Conservation (phyloP, 495 filamentous ascomycete species). For the Annulohypoxylon maeteangense region DNA sequence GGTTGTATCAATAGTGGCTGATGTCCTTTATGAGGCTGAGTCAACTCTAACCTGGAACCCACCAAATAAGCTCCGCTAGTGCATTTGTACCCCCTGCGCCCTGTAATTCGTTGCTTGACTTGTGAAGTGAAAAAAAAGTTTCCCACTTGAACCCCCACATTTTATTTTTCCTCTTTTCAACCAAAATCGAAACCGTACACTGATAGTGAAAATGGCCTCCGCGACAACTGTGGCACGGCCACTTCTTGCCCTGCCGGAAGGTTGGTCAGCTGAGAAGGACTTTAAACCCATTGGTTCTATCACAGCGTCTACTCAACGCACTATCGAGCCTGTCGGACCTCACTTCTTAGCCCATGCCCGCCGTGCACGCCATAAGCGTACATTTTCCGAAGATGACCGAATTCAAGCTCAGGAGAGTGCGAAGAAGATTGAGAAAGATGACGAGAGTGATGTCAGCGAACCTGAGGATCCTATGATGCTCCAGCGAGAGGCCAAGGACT, state of each 20-base stretch:
- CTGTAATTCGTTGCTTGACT: neutral
- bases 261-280: constrained; percentile 89
- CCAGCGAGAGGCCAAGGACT: constrained; percentile 94
- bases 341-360: constrained; percentile 98
- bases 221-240: constrained; percentile 57
- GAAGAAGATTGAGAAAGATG: constrained; percentile 94
- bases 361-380: constrained; percentile 93
- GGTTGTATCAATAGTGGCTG: neutral
- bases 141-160: constrained; percentile 31
- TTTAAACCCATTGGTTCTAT: constrained; percentile 82
- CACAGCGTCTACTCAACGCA: constrained; percentile 74
- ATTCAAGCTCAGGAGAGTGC: constrained; percentile 94
- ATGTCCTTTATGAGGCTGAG: neutral
- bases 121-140: constrained; percentile 26
- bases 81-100: constrained; percentile 51
- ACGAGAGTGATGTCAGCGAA: constrained; percentile 90
- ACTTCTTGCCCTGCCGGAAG: constrained; percentile 80
- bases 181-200: neutral
- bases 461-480: constrained; percentile 91
- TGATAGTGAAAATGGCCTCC: constrained; percentile 52
- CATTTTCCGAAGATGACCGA: constrained; percentile 97
- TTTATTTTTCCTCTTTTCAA: constrained; percentile 11
- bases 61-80: neutral
- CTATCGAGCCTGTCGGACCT: constrained; percentile 93
- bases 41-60: neutral